These are phyloP conservation scores for Phytophthora tentaculata DNA, from an alignment of 352 stramenopile species.

Conservation along the genomic window DNA sequence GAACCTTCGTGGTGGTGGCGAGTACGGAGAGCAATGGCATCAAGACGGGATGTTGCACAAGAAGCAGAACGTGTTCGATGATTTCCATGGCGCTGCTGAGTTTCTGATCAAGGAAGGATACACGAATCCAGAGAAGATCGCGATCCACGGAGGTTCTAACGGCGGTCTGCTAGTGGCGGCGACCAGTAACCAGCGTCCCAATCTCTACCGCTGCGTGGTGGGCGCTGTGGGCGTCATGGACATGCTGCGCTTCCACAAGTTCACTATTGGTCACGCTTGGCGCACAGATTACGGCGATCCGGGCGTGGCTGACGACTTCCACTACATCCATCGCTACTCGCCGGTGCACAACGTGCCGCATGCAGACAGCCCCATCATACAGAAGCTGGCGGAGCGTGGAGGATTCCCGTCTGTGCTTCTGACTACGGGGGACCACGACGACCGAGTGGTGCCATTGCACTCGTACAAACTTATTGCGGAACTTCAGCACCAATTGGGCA, in stretches of 20 bases:
- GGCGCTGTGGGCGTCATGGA: slow-evolving; percentile 95
- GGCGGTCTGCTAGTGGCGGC: slow-evolving; percentile 95
- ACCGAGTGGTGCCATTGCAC: slow-evolving; percentile 90
- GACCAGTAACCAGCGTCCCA: slow-evolving; percentile 86
- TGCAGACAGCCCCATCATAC: slow-evolving; percentile 54
- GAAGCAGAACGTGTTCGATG: slow-evolving; percentile 95
- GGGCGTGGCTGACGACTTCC: slow-evolving; percentile 78
- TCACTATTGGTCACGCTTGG: slow-evolving; percentile 94
- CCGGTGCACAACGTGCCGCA: slow-evolving; percentile 89
- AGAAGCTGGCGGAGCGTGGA: slow-evolving; percentile 53
- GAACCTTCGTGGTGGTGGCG: slow-evolving; percentile 94
- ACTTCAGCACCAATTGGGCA: slow-evolving; percentile 81
- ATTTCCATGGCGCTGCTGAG: slow-evolving; percentile 95
- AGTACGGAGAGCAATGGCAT: slow-evolving; percentile 93
- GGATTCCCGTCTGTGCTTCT: slow-evolving; percentile 86
- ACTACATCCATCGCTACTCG: slow-evolving; percentile 88
- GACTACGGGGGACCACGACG: slow-evolving; percentile 91
- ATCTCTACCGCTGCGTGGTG: slow-evolving; percentile 93
- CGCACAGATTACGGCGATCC: slow-evolving; percentile 88
- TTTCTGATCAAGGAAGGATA: slow-evolving; percentile 91
- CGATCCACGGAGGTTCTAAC: slow-evolving; percentile 93
- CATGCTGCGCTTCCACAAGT: slow-evolving; percentile 96
- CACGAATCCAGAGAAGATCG: slow-evolving; percentile 91
- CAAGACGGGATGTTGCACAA: slow-evolving; percentile 94
- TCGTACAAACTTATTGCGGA: slow-evolving; percentile 92